Base-by-base conservation (phyloP, 495 filamentous ascomycete species). In the Penicillium coffeae region DNA sequence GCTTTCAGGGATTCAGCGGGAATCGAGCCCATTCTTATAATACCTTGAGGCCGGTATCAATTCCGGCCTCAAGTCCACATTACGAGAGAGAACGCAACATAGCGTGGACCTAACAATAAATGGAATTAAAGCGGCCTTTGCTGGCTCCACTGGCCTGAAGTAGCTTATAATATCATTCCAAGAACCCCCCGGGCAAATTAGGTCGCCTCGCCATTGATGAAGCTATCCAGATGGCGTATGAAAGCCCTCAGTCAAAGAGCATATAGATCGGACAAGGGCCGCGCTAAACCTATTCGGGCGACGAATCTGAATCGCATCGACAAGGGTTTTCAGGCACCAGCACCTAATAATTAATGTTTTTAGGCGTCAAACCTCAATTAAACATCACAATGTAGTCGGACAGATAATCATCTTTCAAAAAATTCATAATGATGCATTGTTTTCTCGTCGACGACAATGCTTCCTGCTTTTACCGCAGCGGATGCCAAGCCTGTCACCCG, bases 21-120 rank as follows among this genome's bases (percentile, higher is more conserved):
- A 58, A 57, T 55, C 54, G 48, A 64, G 55, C 55, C 43, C 60
- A 64, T 68, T 71, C 71, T 78, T 75, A 75, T 75, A 79, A 81
- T 75, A 69, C 66, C 59, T 52, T 52, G 71, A 74, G 79, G 80
- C 79, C 79, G 80, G 80, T 76, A 77, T 76, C 52, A 54, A 45
- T 59, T 51, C 44, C 59, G 46, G 38, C 48, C 50, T 51, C 59
- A 56, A 37, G 48, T 36, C 38, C 33, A 35, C 60, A 39, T 55
- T 67, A 72, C 69, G 55, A 62, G 66, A 70, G 35, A 60, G 61
- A 64, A 57, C 52, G 47, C 37, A 47, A 58, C 46, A 58, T 49
- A 18, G 51, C 62, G 65, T 60, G 59, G 50, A 59, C 45, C 54
- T 35, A 33, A 42, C 57, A 45, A 42, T 8, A 3, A 20, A 14